Percentiles rank a stretch among this genome's conserved stretches.
Evolutionary conservation across 1,284 basidiomycete species (phyloP).

Genomic region (Microbotryum scabiosae): DNA sequence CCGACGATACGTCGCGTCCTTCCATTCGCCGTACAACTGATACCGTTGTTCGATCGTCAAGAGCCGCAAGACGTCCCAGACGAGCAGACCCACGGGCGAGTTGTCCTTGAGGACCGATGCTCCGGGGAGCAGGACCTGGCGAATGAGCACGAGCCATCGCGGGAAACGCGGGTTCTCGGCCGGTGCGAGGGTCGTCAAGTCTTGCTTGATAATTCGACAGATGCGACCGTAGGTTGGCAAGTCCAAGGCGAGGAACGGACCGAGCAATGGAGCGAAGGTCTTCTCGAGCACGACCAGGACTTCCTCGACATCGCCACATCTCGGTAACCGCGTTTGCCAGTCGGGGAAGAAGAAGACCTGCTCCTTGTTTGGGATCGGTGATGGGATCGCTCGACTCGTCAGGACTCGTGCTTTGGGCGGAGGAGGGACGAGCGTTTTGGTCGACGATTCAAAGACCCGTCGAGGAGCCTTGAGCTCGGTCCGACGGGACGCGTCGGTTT

Average conservation of each 20-base stretch:
- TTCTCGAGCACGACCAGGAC: constrained; percentile 40
- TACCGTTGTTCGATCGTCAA: constrained; percentile 75
- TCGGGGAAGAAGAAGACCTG: constrained; percentile 84
- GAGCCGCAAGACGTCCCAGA: constrained; percentile 74
- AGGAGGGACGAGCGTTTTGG: neutral
- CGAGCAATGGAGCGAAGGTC: constrained; percentile 44
- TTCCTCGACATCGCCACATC: constrained; percentile 58
- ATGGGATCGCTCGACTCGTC: constrained; percentile 2
- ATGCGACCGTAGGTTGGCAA: constrained; percentile 13
- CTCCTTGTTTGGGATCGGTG: constrained; percentile 45
- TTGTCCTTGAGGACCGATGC: constrained; percentile 76
- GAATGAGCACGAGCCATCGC: constrained; percentile 68
- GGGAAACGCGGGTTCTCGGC: constrained; percentile 6
- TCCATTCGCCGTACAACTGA: constrained; percentile 93
- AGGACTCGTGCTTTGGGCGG: neutral
- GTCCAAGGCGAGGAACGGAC: constrained; percentile 11
- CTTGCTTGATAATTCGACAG: constrained; percentile 5
- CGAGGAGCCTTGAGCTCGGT: no score
- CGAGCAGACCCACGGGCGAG: constrained; percentile 73
- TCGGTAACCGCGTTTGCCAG: constrained; percentile 65
- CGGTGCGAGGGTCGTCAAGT: neutral
- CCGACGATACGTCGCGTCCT: constrained; percentile 51
- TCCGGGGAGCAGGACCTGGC: constrained; percentile 75
- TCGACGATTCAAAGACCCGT: no score
- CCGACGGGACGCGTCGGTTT: no score